A percentile compares a stretch with the other conserved stretches of the same genome.
These are phyloP conservation scores for Botrytis pseudocinerea DNA, from an alignment of 2,329 filamentous ascomycete species.

Conservation along the genomic window DNA sequence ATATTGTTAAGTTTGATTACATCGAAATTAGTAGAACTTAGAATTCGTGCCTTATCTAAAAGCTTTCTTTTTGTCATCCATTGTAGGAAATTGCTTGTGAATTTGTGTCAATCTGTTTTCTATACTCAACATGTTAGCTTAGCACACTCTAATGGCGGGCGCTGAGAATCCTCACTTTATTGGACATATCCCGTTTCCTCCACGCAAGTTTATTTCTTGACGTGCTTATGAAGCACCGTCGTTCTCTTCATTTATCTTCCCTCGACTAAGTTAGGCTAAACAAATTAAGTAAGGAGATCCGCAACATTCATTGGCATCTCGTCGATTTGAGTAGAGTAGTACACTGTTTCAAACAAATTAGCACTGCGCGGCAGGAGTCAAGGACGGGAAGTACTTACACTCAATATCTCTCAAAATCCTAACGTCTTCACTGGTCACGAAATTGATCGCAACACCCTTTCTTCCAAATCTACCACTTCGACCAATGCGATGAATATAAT, in stretches of 20 bases:
- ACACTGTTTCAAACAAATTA: conserved; percentile 48
- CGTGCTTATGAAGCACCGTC: conserved; percentile 29
- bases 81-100: background rate
- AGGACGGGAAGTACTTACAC: conserved; percentile 54
- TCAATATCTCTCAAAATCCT: conserved; percentile 97
- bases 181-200: conserved; percentile 38
- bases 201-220: conserved; percentile 32
- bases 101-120: conserved; percentile 9
- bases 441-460: conserved; percentile 99
- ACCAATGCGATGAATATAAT: conserved; percentile 98
- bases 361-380: background rate
- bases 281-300: conserved; percentile 40
- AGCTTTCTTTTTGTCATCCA: background rate
- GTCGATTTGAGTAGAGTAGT: conserved; percentile 77
- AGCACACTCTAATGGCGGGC: no score
- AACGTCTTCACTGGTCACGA: conserved; percentile 97
- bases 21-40: background rate
- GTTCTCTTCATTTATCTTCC: conserved; percentile 2
- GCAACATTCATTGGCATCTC: conserved; percentile 79
- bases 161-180: conserved; percentile 31
- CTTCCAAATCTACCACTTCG: conserved; percentile 92
- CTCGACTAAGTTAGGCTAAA: background rate
- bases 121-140: background rate
- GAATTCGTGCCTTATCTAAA: background rate
- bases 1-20: background rate